Evolutionary conservation across 352 stramenopile species (phyloP).

Genomic region (Phytophthora fragariae): DNA sequence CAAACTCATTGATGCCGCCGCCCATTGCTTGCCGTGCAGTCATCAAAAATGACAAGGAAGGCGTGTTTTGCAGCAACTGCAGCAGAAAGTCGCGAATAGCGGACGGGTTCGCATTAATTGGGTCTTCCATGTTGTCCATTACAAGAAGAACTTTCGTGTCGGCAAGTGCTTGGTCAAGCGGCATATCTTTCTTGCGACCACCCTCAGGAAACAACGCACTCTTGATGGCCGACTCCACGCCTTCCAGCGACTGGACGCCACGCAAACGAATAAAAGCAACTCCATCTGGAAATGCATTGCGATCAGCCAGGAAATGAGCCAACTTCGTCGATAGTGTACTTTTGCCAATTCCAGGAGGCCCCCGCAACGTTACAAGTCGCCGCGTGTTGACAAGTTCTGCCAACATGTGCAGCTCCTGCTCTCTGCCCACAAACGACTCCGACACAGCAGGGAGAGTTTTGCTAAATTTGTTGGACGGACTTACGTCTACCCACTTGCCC

Average conservation of each 20-base stretch:
- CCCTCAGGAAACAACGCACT: conserved; percentile 68
- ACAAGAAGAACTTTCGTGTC: conserved; percentile 74
- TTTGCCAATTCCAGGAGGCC: conserved; percentile 79
- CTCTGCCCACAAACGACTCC: conserved; percentile 77
- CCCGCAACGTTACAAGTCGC: conserved; percentile 77
- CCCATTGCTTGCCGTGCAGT: conserved; percentile 79
- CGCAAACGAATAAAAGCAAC: conserved; percentile 80
- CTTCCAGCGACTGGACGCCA: conserved; percentile 74
- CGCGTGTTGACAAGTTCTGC: conserved; percentile 63
- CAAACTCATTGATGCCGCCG: conserved; percentile 71
- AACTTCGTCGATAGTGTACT: conserved; percentile 78
- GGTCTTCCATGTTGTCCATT: conserved; percentile 88
- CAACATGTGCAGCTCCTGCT: conserved; percentile 79
- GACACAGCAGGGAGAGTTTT: conserved; percentile 75
- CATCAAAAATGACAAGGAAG: conserved; percentile 71
- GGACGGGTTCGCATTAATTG: conserved; percentile 70
- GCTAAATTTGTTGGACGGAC: conserved; percentile 68
- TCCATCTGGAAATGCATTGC: conserved; percentile 74
- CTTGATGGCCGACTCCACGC: conserved; percentile 79
- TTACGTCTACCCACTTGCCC: conserved; percentile 81
- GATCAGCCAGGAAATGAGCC: conserved; percentile 77
- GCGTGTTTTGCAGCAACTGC: conserved; percentile 69
- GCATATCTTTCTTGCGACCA: conserved; percentile 69
- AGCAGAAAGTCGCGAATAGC: conserved; percentile 69
- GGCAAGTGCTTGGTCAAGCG: conserved; percentile 59